Percentiles rank a stretch among this genome's conserved stretches.
Evolutionary conservation across 2,329 filamentous ascomycete genomes (phyloP).

Genomic region (Aspergillus floridensis): DNA sequence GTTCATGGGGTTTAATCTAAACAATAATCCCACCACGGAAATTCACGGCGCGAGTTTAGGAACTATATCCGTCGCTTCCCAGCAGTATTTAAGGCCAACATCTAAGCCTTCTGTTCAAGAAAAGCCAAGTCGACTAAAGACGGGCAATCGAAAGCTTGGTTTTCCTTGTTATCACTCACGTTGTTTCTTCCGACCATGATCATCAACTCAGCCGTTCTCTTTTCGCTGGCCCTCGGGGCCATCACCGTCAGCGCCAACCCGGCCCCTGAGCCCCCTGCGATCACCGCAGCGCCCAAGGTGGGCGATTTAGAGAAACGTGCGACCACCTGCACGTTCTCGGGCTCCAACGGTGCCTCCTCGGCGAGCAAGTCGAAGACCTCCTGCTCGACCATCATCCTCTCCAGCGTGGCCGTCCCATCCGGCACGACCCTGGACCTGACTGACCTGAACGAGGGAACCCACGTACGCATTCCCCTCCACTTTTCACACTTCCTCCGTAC

Average conservation of each 20-base stretch:
- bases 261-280: background rate
- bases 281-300: background rate
- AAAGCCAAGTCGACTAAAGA: background rate
- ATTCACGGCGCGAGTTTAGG: background rate
- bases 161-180: background rate
- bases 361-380: constrained; percentile 4
- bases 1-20: background rate
- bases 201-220: background rate
- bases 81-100: background rate
- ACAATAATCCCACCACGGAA: background rate
- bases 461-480: constrained; percentile 27
- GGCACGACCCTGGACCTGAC: constrained; percentile 12
- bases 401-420: constrained; percentile 1
- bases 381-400: constrained; percentile 3
- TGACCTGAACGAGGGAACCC: constrained; percentile 42
- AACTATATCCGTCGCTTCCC: background rate
- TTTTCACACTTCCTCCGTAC: background rate
- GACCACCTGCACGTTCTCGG: constrained; percentile 6
- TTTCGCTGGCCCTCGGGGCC: background rate
- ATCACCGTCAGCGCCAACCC: background rate
- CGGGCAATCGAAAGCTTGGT: background rate
- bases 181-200: background rate
- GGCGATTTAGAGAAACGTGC: background rate
- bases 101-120: background rate
- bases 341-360: background rate